A percentile compares a stretch with the other conserved stretches of the same genome.
These are phyloP conservation scores for Ceratonia siliqua DNA, from an alignment of 306 rosid genomes.

Conservation along the genomic window DNA sequence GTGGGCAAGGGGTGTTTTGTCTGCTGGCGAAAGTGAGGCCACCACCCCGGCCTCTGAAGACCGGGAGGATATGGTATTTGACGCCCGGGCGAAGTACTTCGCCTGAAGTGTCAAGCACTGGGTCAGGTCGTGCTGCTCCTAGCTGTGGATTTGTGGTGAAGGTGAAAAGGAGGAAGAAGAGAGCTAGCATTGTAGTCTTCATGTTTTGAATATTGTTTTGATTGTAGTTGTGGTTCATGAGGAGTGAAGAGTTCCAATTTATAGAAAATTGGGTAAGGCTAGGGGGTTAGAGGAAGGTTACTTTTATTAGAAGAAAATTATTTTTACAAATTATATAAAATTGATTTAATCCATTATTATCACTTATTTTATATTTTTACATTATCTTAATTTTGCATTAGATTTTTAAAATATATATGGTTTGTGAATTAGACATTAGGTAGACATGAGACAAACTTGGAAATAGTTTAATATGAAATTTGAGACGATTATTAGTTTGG, in stretches of 20 bases:
- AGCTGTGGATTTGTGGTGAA: not conserved
- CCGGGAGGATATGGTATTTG: slow-evolving; percentile 33
- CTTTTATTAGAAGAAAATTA: too few species aligned
- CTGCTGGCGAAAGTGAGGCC: slow-evolving; percentile 26
- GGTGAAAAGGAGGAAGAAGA: not conserved
- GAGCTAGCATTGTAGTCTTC: not conserved
- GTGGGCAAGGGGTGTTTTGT: slow-evolving; percentile 29
- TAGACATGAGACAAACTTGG: too few species aligned
- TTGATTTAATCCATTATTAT: too few species aligned
- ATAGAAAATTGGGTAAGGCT: not conserved
- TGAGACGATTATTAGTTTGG: too few species aligned
- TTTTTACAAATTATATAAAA: too few species aligned
- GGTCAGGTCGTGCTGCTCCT: not conserved
- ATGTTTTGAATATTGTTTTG: not conserved
- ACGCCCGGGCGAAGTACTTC: slow-evolving; percentile 10
- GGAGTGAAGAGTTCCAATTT: not conserved
- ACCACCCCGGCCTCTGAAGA: slow-evolving; percentile 9
- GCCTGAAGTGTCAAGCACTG: slow-evolving; percentile 34
- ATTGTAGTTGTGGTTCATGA: not conserved
- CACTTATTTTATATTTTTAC: too few species aligned
- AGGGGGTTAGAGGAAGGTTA: too few species aligned
- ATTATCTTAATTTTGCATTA: too few species aligned
- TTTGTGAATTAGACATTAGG: too few species aligned
- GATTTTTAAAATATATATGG: too few species aligned
- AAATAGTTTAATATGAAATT: too few species aligned